These are phyloP conservation scores for Pseudopyricularia cyperi DNA, from an alignment of 2,329 filamentous ascomycete species.

Conservation along the genomic window DNA sequence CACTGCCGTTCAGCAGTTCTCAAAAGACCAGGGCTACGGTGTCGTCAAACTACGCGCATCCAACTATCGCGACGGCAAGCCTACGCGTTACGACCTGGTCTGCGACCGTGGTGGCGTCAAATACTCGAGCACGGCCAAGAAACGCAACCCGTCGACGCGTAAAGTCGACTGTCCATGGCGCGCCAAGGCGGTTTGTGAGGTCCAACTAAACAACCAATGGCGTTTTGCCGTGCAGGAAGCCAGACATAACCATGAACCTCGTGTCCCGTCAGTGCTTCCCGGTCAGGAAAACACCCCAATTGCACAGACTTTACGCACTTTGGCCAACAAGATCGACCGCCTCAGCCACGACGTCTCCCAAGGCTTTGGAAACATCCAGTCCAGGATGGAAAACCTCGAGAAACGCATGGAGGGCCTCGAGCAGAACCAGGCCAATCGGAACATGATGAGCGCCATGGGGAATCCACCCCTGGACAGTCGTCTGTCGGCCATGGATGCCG, in stretches of 20 bases:
- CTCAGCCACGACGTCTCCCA: conserved; percentile 42
- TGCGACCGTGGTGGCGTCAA: conserved; percentile 52
- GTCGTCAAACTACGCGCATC: conserved; percentile 50
- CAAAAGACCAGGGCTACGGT: conserved; percentile 49
- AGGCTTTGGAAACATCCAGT: conserved; percentile 36
- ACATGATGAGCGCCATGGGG: conserved; percentile 13
- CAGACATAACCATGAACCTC: conserved; percentile 49
- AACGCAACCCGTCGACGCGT: conserved; percentile 49
- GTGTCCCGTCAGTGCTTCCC: conserved; percentile 37
- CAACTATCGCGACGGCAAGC: conserved; percentile 50
- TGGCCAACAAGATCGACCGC: conserved; percentile 47
- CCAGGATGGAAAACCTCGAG: conserved; percentile 36
- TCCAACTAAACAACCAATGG: conserved; percentile 50
- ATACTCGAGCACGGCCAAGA: conserved; percentile 52
- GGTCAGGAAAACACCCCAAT: conserved; percentile 45
- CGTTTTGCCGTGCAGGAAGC: conserved; percentile 48
- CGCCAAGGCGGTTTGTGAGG: conserved; percentile 50
- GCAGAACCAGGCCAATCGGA: conserved; percentile 16
- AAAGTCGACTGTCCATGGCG: conserved; percentile 53
- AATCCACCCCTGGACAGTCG: conserved; percentile 6
- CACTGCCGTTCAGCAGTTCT: conserved; percentile 42
- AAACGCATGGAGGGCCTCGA: conserved; percentile 44
- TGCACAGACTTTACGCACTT: conserved; percentile 41
- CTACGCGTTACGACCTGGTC: conserved; percentile 48
- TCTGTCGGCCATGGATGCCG: conserved; percentile 9